Evolutionary conservation across 306 rosid species (phyloP).

Genomic region (Mimosa pudica): DNA sequence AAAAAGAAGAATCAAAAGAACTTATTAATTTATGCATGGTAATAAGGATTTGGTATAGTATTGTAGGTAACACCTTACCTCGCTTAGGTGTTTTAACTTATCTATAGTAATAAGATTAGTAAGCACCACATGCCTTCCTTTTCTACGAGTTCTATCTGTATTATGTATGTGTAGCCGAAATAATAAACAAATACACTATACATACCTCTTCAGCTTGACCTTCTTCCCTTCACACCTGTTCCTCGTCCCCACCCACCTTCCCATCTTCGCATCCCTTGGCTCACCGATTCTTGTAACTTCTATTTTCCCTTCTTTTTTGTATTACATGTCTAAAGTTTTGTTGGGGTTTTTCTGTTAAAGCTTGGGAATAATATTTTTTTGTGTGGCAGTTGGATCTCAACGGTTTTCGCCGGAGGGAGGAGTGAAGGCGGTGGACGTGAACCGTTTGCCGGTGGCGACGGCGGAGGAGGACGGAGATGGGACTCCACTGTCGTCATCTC

Average conservation of each 20-base stretch:
- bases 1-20: no score
- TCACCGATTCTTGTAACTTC: constrained; percentile 55
- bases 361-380: background rate
- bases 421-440: constrained; percentile 63
- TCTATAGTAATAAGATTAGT: background rate
- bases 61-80: no score
- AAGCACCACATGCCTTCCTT: background rate
- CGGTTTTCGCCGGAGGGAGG: constrained; percentile 36
- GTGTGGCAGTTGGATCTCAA: background rate
- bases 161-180: no score
- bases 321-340: background rate
- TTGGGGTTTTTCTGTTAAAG: background rate
- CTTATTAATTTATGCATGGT: no score
- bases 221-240: constrained; percentile 76
- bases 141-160: background rate
- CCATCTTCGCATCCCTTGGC: constrained; percentile 69
- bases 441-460: constrained; percentile 41
- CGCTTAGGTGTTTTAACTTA: no score
- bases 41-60: no score
- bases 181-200: no score
- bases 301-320: background rate
- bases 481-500: constrained; percentile 69
- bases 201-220: constrained; percentile 73
- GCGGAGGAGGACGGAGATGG: constrained; percentile 60
- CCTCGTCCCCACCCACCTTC: constrained; percentile 50